Conservation (phyloP, 768 basidiomycete species). For the Hericium erinaceus region DNA sequence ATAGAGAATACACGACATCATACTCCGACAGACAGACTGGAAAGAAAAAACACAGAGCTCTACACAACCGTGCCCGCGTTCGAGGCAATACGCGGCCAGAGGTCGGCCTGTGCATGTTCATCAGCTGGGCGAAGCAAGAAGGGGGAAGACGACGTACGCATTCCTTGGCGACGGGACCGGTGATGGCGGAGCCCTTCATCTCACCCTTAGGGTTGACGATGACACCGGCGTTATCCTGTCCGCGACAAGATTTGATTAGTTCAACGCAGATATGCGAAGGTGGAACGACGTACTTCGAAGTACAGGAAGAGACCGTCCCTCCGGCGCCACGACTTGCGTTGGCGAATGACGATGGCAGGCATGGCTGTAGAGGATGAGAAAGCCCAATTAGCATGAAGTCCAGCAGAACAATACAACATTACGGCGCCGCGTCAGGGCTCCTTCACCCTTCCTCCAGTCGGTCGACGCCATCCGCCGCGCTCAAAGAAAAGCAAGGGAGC, state of each 20-base stretch:
- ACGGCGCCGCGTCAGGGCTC: background rate
- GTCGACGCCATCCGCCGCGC: background rate
- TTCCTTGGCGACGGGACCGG: constrained; percentile 98
- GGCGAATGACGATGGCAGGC: constrained; percentile 94
- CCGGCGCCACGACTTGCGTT: constrained; percentile 97
- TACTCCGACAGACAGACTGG: constrained; percentile 11
- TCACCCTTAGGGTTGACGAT: constrained; percentile 99
- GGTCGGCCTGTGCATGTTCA: constrained; percentile 58
- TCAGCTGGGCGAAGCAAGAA: background rate
- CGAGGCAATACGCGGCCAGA: constrained; percentile 99
- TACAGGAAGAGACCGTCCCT: constrained; percentile 98
- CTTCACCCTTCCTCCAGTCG: background rate
- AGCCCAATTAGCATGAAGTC: constrained; percentile 1
- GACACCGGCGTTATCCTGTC: constrained; percentile 88
- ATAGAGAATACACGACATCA: constrained; percentile 13
- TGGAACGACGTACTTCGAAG: constrained; percentile 60
- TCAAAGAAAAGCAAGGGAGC: background rate
- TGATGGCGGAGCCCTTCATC: constrained; percentile 99
- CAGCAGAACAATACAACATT: background rate
- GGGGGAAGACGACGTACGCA: constrained; percentile 50
- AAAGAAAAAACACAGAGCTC: constrained; percentile 20
- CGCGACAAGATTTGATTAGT: background rate
- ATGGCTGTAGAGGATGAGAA: constrained; percentile 51
- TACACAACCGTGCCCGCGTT: constrained; percentile 98
- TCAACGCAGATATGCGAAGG: background rate